Evolutionary conservation across 805 yeast genomes (phyloP).

Genomic region (Candida ortonii): DNA sequence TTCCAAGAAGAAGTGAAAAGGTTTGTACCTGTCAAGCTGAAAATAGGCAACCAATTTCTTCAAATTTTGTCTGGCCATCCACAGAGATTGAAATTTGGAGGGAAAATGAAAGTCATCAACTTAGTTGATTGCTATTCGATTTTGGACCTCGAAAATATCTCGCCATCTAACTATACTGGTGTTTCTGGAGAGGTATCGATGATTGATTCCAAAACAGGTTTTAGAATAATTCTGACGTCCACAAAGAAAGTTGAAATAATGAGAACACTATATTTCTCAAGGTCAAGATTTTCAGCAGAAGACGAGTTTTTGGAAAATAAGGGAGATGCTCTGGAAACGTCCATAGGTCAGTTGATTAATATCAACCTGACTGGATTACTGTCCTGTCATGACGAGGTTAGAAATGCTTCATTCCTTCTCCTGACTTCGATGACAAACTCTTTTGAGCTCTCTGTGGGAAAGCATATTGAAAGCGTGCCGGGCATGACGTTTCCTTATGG

Average conservation of each 20-base stretch:
- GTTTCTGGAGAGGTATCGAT: conserved; percentile 51
- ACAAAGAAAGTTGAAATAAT: conserved; percentile 61
- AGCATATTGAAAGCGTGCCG: conserved; percentile 50
- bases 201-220: conserved; percentile 32
- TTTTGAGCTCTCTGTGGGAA: conserved; percentile 59
- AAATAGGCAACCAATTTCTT: conserved; percentile 66
- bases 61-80: conserved; percentile 52
- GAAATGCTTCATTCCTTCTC: conserved; percentile 61
- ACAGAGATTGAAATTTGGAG: conserved; percentile 36
- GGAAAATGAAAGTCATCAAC: conserved; percentile 35
- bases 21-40: conserved; percentile 58
- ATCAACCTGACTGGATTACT: conserved; percentile 67
- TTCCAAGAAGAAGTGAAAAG: conserved; percentile 48
- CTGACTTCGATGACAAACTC: conserved; percentile 59
- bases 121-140: conserved; percentile 44
- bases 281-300: conserved; percentile 41
- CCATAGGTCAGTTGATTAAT: conserved; percentile 58
- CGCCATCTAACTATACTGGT: conserved; percentile 42
- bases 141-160: conserved; percentile 38
- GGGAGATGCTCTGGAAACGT: conserved; percentile 35
- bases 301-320: conserved; percentile 27
- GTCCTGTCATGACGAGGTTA: conserved; percentile 54
- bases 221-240: conserved; percentile 42
- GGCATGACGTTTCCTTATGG: conserved; percentile 69
- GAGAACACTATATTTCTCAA: conserved; percentile 65